Evolutionary conservation across 2,329 filamentous ascomycete genomes (phyloP), one percentile per base, ranked within the genome.

Genomic region (Botrytis aclada): DNA sequence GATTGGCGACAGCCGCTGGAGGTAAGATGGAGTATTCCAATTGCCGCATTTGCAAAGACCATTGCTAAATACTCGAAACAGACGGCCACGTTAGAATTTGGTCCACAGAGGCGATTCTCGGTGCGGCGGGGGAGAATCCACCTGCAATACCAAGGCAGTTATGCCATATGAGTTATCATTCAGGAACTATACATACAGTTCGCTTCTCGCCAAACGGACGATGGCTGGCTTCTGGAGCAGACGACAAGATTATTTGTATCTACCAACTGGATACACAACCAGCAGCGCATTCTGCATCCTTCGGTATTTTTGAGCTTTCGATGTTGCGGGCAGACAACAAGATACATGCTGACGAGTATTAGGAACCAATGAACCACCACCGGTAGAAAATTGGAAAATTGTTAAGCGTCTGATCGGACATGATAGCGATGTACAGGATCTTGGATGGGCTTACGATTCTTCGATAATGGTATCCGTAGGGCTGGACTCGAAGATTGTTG

Each of bases 191-290:
- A 75, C 95, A 98, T 83, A 94, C 95, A 0, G 96, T 99, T 76
- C 93, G 97, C 77, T 99, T 98, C 85, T 98, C 96, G 16, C 92
- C 94, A 41, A 98, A 97, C 80, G 93, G 94, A 73, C 94, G 94
- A 81, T 99, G 98, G 81, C 88, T 99, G 70, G 97, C 97, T 47
- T 98, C 95, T 18, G 96, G 96, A 73, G 97, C 97, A 79, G 96
- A 99, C 83, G 96, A 99, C 85, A 98, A 98, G 86, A 95, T 99
- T 80, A 97, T 99, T 77, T 98, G 96, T 83, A 94, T 99, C 77
- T 99, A 99, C 83, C 91, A 93, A 75, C 88, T 98, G 71, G 94
- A 98, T 83, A 75, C 77, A 22, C 93, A 91, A 80, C 90, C 93
- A 37, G 93, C 95, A 4, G 87, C 92, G 41, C 88, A 93, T 79